phyloP scores from a whole-genome alignment of 2,329 filamentous ascomycete genomes.

The Hypoxylon sp. region DNA sequence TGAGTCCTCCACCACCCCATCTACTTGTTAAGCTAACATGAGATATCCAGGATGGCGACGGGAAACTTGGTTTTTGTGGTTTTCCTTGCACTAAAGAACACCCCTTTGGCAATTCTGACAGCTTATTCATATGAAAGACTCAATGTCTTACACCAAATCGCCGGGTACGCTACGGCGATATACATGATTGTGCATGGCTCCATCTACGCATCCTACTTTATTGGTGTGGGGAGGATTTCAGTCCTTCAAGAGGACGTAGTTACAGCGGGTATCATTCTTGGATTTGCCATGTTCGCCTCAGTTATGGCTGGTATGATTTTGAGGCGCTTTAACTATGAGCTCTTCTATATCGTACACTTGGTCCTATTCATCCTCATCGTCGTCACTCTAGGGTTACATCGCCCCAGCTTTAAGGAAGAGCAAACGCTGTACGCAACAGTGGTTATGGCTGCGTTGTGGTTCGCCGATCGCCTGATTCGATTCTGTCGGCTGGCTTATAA shows the following conservation, averaged over 20 bases:
- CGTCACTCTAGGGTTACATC: slow-evolving; percentile 61
- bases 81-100: slow-evolving; percentile 65
- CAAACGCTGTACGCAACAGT: slow-evolving; percentile 58
- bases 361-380: slow-evolving; percentile 60
- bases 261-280: slow-evolving; percentile 57
- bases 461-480: slow-evolving; percentile 61
- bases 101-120: slow-evolving; percentile 61
- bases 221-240: slow-evolving; percentile 36
- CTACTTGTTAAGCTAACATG: slow-evolving; percentile 33
- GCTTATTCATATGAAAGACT: slow-evolving; percentile 63
- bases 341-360: slow-evolving; percentile 64
- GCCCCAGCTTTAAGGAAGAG: slow-evolving; percentile 57
- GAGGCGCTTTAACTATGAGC: slow-evolving; percentile 61
- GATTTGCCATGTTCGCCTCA: slow-evolving; percentile 58
- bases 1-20: slow-evolving; percentile 32
- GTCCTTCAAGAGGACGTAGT: slow-evolving; percentile 52
- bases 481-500: slow-evolving; percentile 56
- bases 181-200: slow-evolving; percentile 57
- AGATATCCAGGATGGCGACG: slow-evolving; percentile 60
- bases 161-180: slow-evolving; percentile 60
- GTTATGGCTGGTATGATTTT: slow-evolving; percentile 55
- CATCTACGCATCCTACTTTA: slow-evolving; percentile 55
- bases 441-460: slow-evolving; percentile 60
- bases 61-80: slow-evolving; percentile 63
- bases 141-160: slow-evolving; percentile 63